Base-by-base conservation (phyloP, 2,329 filamentous ascomycete species). In the Fusarium sarcochroum region DNA sequence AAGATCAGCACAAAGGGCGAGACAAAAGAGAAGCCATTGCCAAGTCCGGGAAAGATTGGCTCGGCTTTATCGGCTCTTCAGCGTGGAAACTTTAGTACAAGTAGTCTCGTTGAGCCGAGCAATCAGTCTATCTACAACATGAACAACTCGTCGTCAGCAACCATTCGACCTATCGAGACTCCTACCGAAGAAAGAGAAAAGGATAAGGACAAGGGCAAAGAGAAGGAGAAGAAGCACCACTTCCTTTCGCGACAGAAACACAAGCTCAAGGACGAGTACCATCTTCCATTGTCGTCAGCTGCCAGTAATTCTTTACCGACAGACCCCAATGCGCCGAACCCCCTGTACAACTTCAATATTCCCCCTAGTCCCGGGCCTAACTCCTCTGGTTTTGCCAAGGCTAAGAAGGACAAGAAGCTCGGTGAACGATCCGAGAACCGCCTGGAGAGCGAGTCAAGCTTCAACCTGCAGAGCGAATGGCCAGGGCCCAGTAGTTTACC, bases 321-420 rank as follows among this genome's bases (percentile, higher is more conserved):
- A 7, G 92, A 94, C 72, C 91, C 92, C 1, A 90, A 83, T 73
- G 91, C 91, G 5, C 91, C 92, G 1, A 91, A 88, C 70, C 93
- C 91, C 55, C 79, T 95, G 6, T 95, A 95, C 81, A 93, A 89
- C 65, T 94, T 95, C 78, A 91, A 89, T 58, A 79, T 92, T 3
- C 92, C 92, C 2, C 86, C 90, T 9, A 93, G 90, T 63, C 91
- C 92, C 2, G 90, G 87, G 0, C 88, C 90, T 15, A 86, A 85
- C 50, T 86, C 84, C 52, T 86, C 85, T 25, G 84, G 87, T 32
- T 97, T 98, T 76, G 86, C 90, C 37, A 97, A 96, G 80, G 91
- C 91, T 5, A 92, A 96, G 75, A 95, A 92, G 61, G 93, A 97
- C 76, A 97, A 95, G 83, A 91, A 91, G 77, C 90, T 91, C 70